phyloP scores from a whole-genome alignment of 768 basidiomycete species.

The Phylloporus sp. region DNA sequence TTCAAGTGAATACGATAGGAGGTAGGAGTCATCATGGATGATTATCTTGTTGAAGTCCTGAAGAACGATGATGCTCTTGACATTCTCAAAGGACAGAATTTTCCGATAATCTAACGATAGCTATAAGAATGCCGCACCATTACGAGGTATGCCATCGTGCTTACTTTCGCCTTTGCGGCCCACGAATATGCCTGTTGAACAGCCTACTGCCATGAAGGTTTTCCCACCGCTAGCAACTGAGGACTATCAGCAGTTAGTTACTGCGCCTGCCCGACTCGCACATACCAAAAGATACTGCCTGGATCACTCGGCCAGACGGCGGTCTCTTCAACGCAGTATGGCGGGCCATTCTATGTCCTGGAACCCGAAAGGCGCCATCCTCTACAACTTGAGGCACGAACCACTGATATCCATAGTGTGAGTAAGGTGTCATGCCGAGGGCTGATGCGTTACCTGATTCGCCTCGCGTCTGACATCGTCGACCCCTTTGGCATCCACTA shows the following conservation, averaged over 20 bases:
- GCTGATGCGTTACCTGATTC: conserved; percentile 51
- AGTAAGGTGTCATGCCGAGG: conserved; percentile 2
- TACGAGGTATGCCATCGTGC: conserved; percentile 13
- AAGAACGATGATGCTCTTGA: conserved; percentile 53
- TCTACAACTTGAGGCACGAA: conserved; percentile 57
- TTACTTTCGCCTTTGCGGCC: conserved; percentile 52
- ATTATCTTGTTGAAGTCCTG: conserved; percentile 63
- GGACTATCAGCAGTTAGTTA: not conserved
- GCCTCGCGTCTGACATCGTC: conserved; percentile 61
- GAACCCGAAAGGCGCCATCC: conserved; percentile 57
- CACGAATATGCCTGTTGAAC: conserved; percentile 65
- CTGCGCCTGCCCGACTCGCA: not conserved
- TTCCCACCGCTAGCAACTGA: conserved; percentile 45
- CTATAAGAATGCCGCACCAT: not conserved
- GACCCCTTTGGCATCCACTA: conserved; percentile 60
- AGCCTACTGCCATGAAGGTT: conserved; percentile 60
- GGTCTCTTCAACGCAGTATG: conserved; percentile 26
- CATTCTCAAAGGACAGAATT: conserved; percentile 47
- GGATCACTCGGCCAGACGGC: conserved; percentile 54
- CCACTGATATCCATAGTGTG: conserved; percentile 41
- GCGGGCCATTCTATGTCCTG: conserved; percentile 32
- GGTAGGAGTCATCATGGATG: conserved; percentile 51
- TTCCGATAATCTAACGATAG: conserved; percentile 47
- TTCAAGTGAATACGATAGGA: conserved; percentile 68
- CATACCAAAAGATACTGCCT: conserved; percentile 63